Evolutionary conservation across 2,329 filamentous ascomycete species (phyloP), one percentile per base, ranked within the genome.

Genomic region (Monilinia fructigena): DNA sequence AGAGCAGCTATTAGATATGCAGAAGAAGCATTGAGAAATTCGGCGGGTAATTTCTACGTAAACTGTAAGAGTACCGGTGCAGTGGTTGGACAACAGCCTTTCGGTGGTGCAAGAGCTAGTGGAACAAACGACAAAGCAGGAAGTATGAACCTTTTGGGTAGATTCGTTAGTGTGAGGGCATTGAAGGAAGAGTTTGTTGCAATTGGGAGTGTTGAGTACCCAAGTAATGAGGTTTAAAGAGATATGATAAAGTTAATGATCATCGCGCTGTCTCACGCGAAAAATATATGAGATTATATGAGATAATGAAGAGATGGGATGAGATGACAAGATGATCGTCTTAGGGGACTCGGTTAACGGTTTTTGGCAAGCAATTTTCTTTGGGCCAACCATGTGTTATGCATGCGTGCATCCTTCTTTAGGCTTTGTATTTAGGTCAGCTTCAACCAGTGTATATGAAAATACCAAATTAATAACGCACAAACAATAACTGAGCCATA

Each of bases 11-110:
- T 93, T 67, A 83, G 87, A 40, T 82, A 82, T 65, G 91, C 90
- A 0, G 89, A 92, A 77, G 85, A 92, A 71, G 84, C 82, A 68
- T 82, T 94, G 63, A 82, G 89, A 70, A 87, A 93, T 75, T 81
- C 88, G 0, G 90, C 90, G 0, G 90, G 90, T 50, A 94, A 93
- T 81, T 93, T 93, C 77, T 93, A 94, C 80, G 83, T 93, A 78
- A 94, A 93, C 80, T 90, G 88, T 82, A 93, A 93, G 85, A 89
- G 86, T 77, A 90, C 88, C 1, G 88, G 87, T 53, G 88, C 88
- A 20, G 86, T 91, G 40, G 87, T 90, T 7, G 88, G 88, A 20
- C 88, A 91, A 79, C 88, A 91, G 79, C 85, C 88, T 5, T 90
- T 91, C 74, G 88, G 88, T 23, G 88, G 88, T 61, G 83, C 86